phyloP scores from a whole-genome alignment of 805 yeast species.

The Myxozyma mucilagina region DNA sequence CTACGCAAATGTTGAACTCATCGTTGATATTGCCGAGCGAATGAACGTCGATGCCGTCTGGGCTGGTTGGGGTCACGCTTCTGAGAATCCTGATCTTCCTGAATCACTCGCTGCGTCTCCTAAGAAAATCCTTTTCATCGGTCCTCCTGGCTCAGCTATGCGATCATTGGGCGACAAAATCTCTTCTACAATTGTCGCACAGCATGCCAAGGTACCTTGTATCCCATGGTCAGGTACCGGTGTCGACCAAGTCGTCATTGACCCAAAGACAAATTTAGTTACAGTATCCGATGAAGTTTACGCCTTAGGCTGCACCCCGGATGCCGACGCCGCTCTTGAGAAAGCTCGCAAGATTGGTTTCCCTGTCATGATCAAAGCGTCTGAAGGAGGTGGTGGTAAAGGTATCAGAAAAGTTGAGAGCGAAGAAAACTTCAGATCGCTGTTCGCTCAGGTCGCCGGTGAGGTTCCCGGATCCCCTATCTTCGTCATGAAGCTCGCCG shows the following conservation, averaged over 20 bases:
- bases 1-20: slow-evolving; percentile 95
- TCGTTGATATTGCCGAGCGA: slow-evolving; percentile 96
- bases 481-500: slow-evolving; percentile 96
- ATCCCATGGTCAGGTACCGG: slow-evolving; percentile 99
- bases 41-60: slow-evolving; percentile 97
- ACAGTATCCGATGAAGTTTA: slow-evolving; percentile 85
- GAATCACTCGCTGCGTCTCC: slow-evolving; percentile 93
- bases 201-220: slow-evolving; percentile 97
- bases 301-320: slow-evolving; percentile 80
- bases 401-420: slow-evolving; percentile 95
- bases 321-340: slow-evolving; percentile 84
- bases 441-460: slow-evolving; percentile 90
- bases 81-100: slow-evolving; percentile 95
- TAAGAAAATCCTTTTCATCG: slow-evolving; percentile 86
- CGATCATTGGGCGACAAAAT: slow-evolving; percentile 99
- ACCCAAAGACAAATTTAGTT: slow-evolving; percentile 70
- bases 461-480: slow-evolving; percentile 99
- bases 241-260: slow-evolving; percentile 75
- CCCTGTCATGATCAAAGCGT: slow-evolving; percentile 98
- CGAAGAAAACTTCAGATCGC: slow-evolving; percentile 71
- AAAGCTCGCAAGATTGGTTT: slow-evolving; percentile 89
- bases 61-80: slow-evolving; percentile 99
- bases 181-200: slow-evolving; percentile 97
- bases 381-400: slow-evolving; percentile 99
- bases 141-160: slow-evolving; percentile 99